Base-by-base conservation (phyloP, 495 filamentous ascomycete species). In the Hypoxylon cercidicola region DNA sequence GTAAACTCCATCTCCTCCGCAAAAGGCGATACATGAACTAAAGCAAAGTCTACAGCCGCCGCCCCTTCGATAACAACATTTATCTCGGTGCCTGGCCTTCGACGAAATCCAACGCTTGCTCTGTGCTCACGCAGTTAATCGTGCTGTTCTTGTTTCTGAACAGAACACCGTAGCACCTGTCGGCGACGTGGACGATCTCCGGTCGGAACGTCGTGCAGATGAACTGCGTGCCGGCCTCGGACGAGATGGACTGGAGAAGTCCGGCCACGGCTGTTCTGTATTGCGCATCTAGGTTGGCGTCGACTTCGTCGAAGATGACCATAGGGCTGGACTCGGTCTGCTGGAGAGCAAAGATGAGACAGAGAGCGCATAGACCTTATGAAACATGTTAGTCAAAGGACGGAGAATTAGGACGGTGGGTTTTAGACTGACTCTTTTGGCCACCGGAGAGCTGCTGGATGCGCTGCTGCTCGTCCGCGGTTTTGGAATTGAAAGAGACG, bases 261-360 rank as follows among this genome's bases (percentile, higher is more conserved):
- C 89, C 83, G 4, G 95, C 95, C 19, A 97, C 93, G 0, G 94
- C 93, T 3, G 93, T 97, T 35, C 95, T 87, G 80, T 99, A 99
- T 78, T 97, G 95, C 7, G 93, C 93, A 76, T 99, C 95, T 18
- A 99, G 85, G 74, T 98, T 98, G 72, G 95, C 95, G 75, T 99
- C 95, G 71, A 99, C 97, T 79, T 99, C 95, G 74, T 99, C 95
- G 64, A 99, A 99, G 63, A 99, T 91, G 77, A 98, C 97, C 80
- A 99, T 98, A 11, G 95, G 95, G 15, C 93, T 94, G 5, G 96
- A 95, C 69, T 98, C 95, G 70, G 95, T 96, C 65, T 93, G 90
- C 71, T 99, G 95, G 75, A 99, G 96, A n/a, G 95, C 95, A 74
- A 99, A 98, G 63, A 99, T 92, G 47, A 99, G 85, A 54, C 94